Conservation (phyloP, 306 rosid species). For the Citrullus colocynthis region DNA sequence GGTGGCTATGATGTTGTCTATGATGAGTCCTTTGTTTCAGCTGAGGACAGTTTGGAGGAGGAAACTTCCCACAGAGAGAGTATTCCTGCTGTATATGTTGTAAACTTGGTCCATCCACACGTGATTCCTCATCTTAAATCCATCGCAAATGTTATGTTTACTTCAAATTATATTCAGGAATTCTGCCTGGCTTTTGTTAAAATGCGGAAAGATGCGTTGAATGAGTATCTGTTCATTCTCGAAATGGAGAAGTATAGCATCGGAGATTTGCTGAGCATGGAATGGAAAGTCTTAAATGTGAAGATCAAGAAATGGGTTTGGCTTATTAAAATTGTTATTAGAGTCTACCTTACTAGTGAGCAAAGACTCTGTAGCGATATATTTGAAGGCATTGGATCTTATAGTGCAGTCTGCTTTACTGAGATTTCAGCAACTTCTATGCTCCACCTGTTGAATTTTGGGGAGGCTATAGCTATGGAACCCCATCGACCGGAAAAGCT, state of each 20-base stretch:
- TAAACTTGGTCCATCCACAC: constrained; percentile 35
- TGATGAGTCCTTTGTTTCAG: constrained; percentile 31
- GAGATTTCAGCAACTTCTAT: constrained; percentile 32
- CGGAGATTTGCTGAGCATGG: constrained; percentile 39
- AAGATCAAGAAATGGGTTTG: constrained; percentile 47
- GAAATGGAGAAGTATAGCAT: constrained; percentile 34
- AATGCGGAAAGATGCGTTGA: constrained; percentile 37
- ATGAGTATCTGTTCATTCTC: constrained; percentile 35
- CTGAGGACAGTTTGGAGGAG: constrained; percentile 25
- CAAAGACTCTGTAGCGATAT: constrained; percentile 38
- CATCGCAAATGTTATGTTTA: constrained; percentile 49
- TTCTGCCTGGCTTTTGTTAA: constrained; percentile 32
- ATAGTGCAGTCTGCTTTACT: constrained; percentile 25
- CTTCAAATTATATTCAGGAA: constrained; percentile 41
- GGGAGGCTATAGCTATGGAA: constrained; percentile 40
- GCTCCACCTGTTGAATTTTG: constrained; percentile 36
- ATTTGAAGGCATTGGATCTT: constrained; percentile 29
- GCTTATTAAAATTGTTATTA: constrained; percentile 31
- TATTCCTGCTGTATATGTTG: not conserved
- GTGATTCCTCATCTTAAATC: constrained; percentile 32
- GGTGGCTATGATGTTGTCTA: constrained; percentile 18
- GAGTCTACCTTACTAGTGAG: constrained; percentile 39
- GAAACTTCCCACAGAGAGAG: constrained; percentile 6
- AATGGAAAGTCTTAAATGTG: constrained; percentile 28
- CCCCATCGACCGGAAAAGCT: constrained; percentile 34